Conservation (phyloP, 2,329 filamentous ascomycete genomes). For the Gaeumannomyces sp. region DNA sequence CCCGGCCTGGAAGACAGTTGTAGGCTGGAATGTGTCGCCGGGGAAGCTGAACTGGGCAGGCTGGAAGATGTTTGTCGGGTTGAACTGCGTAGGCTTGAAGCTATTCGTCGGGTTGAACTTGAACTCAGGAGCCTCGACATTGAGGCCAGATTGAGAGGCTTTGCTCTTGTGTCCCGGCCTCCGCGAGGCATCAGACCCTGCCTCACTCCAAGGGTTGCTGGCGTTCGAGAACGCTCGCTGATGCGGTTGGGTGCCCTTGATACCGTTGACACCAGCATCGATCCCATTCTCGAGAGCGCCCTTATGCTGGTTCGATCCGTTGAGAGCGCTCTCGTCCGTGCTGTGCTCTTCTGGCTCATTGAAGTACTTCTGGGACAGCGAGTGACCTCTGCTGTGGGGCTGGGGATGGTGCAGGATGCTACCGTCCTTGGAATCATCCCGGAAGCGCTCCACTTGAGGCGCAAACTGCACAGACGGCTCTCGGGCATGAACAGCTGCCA, state of each 20-base stretch:
- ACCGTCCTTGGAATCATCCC: conserved; percentile 45
- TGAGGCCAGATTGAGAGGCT: conserved; percentile 70
- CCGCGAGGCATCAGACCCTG: conserved; percentile 31
- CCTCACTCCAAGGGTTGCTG: conserved; percentile 60
- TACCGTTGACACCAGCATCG: not conserved
- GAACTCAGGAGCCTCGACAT: conserved; percentile 85
- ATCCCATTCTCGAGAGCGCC: not conserved
- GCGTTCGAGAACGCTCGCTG: conserved; percentile 48
- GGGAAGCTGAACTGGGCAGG: conserved; percentile 46
- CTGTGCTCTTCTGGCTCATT: conserved; percentile 45
- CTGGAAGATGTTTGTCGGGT: conserved; percentile 43
- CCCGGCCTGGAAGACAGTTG: conserved; percentile 35
- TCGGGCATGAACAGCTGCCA: conserved; percentile 30
- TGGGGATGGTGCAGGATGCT: conserved; percentile 64
- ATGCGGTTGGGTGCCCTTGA: conserved; percentile 30
- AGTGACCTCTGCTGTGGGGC: conserved; percentile 68
- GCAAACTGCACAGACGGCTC: conserved; percentile 42
- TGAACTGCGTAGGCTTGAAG: conserved; percentile 46
- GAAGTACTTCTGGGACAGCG: conserved; percentile 61
- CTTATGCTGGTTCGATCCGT: not conserved
- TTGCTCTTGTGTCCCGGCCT: conserved; percentile 59
- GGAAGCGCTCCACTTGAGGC: conserved; percentile 43
- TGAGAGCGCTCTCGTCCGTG: conserved; percentile 5
- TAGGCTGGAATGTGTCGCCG: conserved; percentile 38
- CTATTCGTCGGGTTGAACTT: conserved; percentile 58